Evolutionary conservation across 305 asterid species (phyloP).

Genomic region (Fraxinus dipetala): DNA sequence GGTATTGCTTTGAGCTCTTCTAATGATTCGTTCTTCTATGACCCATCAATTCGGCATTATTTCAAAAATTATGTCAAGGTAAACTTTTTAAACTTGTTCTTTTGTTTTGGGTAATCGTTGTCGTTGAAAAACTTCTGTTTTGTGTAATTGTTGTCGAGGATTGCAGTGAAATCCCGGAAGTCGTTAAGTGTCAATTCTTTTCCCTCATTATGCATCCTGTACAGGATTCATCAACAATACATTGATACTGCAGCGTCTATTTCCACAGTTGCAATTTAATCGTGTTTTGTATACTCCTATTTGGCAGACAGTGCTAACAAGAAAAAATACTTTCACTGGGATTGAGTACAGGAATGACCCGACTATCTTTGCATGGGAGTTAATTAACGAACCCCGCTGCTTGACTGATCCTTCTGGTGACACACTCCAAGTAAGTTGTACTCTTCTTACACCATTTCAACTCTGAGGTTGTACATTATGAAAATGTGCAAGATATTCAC

Average conservation of each 20-base stretch:
- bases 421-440: conserved; percentile 75
- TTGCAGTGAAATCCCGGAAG: neutral
- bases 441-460: conserved; percentile 4
- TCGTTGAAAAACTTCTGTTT: neutral
- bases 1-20: conserved; percentile 91
- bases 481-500: neutral
- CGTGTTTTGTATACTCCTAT: neutral
- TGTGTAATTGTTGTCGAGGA: neutral
- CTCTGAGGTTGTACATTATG: conserved; percentile 14
- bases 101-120: neutral
- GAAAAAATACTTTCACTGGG: conserved; percentile 87
- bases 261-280: neutral
- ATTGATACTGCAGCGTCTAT: neutral
- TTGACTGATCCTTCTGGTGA: conserved; percentile 88
- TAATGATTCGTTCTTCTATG: conserved; percentile 94
- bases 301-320: conserved; percentile 80
- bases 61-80: conserved; percentile 91
- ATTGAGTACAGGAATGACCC: conserved; percentile 88
- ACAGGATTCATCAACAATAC: neutral
- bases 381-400: conserved; percentile 95
- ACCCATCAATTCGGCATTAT: conserved; percentile 84
- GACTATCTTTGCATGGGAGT: conserved; percentile 91
- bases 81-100: conserved; percentile 8
- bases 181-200: neutral
- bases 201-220: neutral